Evolutionary conservation across 1,284 basidiomycete species (phyloP).

Genomic region (Sphaerobolus stellatus): DNA sequence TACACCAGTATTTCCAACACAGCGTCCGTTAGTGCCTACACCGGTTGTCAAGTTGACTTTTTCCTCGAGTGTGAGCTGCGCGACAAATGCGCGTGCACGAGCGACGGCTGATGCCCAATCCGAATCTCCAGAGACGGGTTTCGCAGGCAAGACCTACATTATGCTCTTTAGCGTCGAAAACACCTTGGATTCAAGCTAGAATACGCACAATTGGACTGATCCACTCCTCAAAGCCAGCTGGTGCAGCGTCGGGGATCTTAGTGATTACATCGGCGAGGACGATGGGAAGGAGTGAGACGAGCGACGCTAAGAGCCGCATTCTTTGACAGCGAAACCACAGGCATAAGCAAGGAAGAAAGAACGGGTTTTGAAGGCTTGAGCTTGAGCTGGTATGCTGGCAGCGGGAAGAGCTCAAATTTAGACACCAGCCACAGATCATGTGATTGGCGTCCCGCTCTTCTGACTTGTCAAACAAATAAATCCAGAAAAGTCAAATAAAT

Average conservation of each 20-base stretch:
- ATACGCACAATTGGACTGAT: conserved; percentile 1
- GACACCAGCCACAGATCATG: too few species aligned
- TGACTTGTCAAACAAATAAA: too few species aligned
- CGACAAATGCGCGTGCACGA: conserved; percentile 45
- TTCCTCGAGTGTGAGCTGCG: too few species aligned
- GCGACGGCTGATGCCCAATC: conserved; percentile 46
- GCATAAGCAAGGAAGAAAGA: too few species aligned
- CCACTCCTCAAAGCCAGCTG: conserved; percentile 12
- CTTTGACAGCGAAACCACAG: too few species aligned
- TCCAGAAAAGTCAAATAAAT: too few species aligned
- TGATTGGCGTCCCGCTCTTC: too few species aligned
- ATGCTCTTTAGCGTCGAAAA: too few species aligned
- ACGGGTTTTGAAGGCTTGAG: too few species aligned
- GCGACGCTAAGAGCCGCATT: too few species aligned
- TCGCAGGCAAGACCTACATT: conserved; percentile 11
- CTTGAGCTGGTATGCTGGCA: too few species aligned
- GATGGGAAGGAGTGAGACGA: neutral
- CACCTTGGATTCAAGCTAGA: neutral
- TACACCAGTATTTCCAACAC: conserved; percentile 58
- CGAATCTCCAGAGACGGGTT: neutral
- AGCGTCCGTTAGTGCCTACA: conserved; percentile 53
- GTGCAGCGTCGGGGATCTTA: conserved; percentile 7
- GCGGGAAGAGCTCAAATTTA: too few species aligned
- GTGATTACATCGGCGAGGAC: conserved; percentile 9
- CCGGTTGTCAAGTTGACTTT: conserved; percentile 56